phyloP scores from a whole-genome alignment of 2,329 filamentous ascomycete genomes.

The Alternaria gaisen region DNA sequence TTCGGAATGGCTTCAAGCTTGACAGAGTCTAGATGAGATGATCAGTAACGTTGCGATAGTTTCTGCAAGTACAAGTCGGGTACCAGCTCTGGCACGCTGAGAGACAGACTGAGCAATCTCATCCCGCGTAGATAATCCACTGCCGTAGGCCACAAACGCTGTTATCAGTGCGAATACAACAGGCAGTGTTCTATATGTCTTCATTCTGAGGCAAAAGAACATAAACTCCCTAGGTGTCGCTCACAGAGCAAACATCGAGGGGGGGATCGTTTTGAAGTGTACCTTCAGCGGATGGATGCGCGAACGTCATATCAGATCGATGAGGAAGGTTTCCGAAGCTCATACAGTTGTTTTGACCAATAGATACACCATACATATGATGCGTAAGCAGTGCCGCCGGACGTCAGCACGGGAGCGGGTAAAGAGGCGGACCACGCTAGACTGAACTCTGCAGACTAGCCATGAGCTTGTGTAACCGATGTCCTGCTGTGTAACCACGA shows the following conservation, averaged over 20 bases:
- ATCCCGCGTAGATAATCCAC: neutral
- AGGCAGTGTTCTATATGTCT: neutral
- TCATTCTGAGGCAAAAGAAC: neutral
- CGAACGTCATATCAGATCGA: neutral
- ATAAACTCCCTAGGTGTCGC: neutral
- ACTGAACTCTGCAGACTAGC: neutral
- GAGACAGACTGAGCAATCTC: neutral
- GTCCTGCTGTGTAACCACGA: neutral
- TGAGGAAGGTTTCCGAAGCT: neutral
- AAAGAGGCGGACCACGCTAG: neutral
- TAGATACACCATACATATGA: neutral
- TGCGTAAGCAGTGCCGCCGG: slow-evolving; percentile 6
- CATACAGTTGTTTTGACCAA: neutral
- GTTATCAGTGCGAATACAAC: neutral
- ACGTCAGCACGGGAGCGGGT: neutral
- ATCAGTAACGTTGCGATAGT: neutral
- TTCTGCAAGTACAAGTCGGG: neutral
- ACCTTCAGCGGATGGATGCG: too few relatives aligned
- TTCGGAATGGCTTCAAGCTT: neutral
- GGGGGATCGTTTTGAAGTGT: neutral
- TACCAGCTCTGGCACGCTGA: neutral
- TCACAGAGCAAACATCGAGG: too few relatives aligned
- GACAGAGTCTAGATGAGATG: neutral
- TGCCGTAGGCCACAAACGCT: neutral
- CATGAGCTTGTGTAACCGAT: neutral